Conservation (phyloP, 148 eudicot species). For the Camellia sinensis region DNA sequence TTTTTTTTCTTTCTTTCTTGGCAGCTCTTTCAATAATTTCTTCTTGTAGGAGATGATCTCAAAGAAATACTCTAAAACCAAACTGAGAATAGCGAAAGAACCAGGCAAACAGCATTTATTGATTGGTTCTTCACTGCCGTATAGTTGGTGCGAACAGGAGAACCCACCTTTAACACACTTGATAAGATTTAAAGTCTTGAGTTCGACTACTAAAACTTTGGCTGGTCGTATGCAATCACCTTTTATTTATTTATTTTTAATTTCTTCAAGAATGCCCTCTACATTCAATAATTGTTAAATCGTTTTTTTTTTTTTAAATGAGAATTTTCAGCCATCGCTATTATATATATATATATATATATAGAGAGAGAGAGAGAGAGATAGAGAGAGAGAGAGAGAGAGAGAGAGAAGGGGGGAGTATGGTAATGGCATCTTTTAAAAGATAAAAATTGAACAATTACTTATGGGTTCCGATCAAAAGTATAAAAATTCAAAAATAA, state of each 20-base stretch:
- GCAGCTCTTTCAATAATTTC: background rate
- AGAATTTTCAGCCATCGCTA: too few species aligned
- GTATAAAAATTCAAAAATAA: background rate
- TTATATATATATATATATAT: background rate
- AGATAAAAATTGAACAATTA: background rate
- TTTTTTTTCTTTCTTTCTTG: background rate
- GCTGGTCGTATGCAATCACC: too few species aligned
- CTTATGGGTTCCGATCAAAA: conserved; percentile 1
- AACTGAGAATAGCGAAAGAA: background rate
- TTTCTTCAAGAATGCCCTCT: too few species aligned
- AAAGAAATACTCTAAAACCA: background rate
- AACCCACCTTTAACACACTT: too few species aligned
- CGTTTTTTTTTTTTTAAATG: too few species aligned
- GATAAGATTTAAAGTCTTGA: too few species aligned
- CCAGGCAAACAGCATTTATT: background rate
- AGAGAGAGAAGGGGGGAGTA: background rate
- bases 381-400: background rate
- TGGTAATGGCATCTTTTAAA: background rate
- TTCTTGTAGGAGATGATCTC: background rate
- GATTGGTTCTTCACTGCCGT: background rate
- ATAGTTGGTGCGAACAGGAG: too few species aligned
- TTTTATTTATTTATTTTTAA: too few species aligned
- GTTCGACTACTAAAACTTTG: too few species aligned
- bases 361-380: background rate
- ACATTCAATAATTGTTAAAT: too few species aligned